Conservation (phyloP, 106 monocot genomes). For the Platanthera zijinensis region DNA sequence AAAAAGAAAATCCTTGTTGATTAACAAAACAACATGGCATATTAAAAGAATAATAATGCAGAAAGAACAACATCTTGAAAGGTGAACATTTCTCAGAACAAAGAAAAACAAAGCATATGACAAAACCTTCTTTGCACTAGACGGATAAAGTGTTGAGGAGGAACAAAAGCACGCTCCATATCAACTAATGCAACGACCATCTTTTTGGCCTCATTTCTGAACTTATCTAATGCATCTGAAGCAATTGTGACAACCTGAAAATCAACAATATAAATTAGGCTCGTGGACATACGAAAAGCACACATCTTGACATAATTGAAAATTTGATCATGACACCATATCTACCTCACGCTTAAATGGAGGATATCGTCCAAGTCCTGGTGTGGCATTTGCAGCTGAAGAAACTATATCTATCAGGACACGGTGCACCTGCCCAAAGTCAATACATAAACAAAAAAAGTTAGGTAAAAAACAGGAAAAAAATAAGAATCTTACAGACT, state of each 20-base stretch:
- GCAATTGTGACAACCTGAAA: slow-evolving; percentile 56
- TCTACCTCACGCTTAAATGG: slow-evolving; percentile 67
- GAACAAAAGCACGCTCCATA: slow-evolving; percentile 99
- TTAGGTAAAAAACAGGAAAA: background rate
- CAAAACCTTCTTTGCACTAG: slow-evolving; percentile 64
- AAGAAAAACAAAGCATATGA: background rate
- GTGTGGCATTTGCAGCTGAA: slow-evolving; percentile 69
- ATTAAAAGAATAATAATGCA: background rate
- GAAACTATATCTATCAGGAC: slow-evolving; percentile 62
- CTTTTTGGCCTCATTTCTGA: slow-evolving; percentile 70
- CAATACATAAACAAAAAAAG: background rate
- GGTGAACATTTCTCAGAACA: background rate
- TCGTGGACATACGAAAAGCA: background rate
- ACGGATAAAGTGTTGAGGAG: slow-evolving; percentile 84
- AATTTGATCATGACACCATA: background rate
- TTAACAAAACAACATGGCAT: background rate
- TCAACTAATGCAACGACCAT: slow-evolving; percentile 98
- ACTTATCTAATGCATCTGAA: slow-evolving; percentile 55
- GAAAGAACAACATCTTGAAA: background rate
- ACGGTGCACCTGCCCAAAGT: slow-evolving; percentile 48
- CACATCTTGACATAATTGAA: background rate
- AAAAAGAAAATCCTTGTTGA: background rate
- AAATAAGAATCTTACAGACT: background rate
- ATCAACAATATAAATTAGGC: background rate
- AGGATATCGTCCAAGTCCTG: slow-evolving; percentile 70